Conservation (phyloP, 116 monocot species). For the Thalassia testudinum region DNA sequence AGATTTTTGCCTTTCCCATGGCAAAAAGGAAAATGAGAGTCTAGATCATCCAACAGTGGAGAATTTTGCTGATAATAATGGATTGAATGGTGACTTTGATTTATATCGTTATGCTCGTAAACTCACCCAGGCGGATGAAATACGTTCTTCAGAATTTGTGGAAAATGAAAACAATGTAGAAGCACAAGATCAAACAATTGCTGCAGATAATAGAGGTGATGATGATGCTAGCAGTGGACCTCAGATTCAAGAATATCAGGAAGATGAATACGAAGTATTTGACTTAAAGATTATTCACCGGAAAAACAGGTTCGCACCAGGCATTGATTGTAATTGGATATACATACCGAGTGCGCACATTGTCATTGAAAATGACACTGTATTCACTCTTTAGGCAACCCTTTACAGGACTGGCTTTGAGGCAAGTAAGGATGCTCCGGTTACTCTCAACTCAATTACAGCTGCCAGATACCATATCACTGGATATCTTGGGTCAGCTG, state of each 20-base stretch:
- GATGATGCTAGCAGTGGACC: too few species aligned
- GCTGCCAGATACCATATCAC: conserved; percentile 89
- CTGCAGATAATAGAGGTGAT: too few species aligned
- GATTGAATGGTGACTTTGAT: too few species aligned
- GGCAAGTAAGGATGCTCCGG: conserved; percentile 80
- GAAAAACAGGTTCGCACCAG: conserved; percentile 55
- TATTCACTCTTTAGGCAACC: conserved; percentile 15
- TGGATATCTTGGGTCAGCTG: conserved; percentile 87
- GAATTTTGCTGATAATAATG: too few species aligned
- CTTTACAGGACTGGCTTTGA: conserved; percentile 89
- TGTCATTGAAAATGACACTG: conserved; percentile 6
- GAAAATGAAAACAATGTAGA: too few species aligned
- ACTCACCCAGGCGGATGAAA: too few species aligned
- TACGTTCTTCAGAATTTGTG: too few species aligned
- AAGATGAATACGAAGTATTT: conserved; percentile 94
- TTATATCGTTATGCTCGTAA: too few species aligned
- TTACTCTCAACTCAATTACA: conserved; percentile 60
- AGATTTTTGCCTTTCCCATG: too few species aligned
- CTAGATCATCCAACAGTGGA: too few species aligned
- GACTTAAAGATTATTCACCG: conserved; percentile 93
- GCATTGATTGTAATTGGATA: background rate
- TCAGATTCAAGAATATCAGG: conserved; percentile 19
- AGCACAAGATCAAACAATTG: too few species aligned
- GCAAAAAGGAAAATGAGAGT: too few species aligned
- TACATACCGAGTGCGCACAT: background rate